A percentile compares a stretch with the other conserved stretches of the same genome.
Conservation (phyloP, 2,329 filamentous ascomycete genomes). For the Aspergillus glaucus region DNA sequence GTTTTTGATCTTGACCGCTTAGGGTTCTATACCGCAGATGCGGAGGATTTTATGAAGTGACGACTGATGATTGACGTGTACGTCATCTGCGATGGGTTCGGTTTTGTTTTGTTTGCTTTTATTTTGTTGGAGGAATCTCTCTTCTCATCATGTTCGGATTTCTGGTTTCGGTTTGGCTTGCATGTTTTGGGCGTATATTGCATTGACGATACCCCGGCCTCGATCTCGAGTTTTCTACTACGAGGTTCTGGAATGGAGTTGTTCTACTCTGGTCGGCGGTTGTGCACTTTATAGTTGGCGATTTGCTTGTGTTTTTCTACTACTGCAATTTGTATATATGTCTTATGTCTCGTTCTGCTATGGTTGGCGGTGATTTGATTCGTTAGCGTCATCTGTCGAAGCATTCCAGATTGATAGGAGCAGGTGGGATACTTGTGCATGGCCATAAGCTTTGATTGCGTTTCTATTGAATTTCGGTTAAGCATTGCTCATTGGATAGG, state of each 20-base stretch:
- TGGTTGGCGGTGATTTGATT: not conserved
- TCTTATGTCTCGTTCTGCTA: not conserved
- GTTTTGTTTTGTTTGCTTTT: constrained; percentile 8
- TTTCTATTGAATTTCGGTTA: constrained; percentile 6
- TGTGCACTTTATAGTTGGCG: not conserved
- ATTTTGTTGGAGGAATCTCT: constrained; percentile 3
- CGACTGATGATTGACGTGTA: constrained; percentile 34
- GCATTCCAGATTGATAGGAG: not conserved
- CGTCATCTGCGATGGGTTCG: constrained; percentile 9
- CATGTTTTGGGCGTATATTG: constrained; percentile 29
- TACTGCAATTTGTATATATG: constrained; percentile 1
- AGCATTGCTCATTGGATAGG: no score
- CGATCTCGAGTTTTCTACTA: constrained; percentile 15
- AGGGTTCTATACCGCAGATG: constrained; percentile 4
- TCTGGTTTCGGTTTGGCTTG: constrained; percentile 10
- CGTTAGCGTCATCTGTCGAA: not conserved
- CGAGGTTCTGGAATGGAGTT: constrained; percentile 19
- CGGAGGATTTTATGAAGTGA: constrained; percentile 27
- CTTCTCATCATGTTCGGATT: constrained; percentile 8
- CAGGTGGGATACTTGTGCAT: not conserved
- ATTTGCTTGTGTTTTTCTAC: not conserved
- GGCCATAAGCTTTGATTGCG: constrained; percentile 7
- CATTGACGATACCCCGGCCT: constrained; percentile 31
- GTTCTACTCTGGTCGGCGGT: constrained; percentile 18
- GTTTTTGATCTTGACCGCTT: not conserved